Conservation (phyloP, 2,329 filamentous ascomycete genomes). For the Fusarium chlamydosporum region DNA sequence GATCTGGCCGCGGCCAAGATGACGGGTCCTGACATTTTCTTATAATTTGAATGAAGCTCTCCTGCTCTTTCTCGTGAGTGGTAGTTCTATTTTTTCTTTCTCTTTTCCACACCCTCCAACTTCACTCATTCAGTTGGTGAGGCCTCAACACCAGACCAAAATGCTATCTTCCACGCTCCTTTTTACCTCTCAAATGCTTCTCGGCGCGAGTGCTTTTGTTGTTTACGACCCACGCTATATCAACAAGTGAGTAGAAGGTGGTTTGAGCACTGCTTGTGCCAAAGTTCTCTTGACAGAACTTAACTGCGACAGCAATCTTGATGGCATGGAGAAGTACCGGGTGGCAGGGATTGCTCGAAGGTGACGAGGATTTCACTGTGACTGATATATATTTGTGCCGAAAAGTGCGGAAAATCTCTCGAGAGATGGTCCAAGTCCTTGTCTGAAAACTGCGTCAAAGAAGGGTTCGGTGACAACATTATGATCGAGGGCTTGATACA, state of each 20-base stretch:
- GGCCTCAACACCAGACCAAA: fast-evolving
- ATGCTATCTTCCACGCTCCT: background rate
- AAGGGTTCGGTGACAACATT: background rate
- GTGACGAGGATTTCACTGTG: background rate
- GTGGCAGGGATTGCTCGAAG: conserved; percentile 1
- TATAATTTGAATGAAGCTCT: no score
- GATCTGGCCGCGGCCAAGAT: no score
- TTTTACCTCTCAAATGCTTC: background rate
- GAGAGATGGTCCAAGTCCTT: background rate
- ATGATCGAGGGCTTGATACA: background rate
- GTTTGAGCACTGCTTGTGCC: background rate
- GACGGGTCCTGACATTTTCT: no score
- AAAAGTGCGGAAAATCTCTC: background rate
- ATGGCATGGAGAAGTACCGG: background rate
- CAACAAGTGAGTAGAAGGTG: background rate
- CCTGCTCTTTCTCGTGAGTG: no score
- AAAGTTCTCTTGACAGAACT: background rate
- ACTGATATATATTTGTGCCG: conserved; percentile 5
- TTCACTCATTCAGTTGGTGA: conserved; percentile 1
- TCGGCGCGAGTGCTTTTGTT: background rate
- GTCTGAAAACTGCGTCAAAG: background rate
- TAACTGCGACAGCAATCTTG: background rate
- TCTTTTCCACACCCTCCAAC: background rate
- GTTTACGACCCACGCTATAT: background rate
- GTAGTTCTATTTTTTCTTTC: background rate